Evolutionary conservation across 2,329 filamentous ascomycete species (phyloP), one percentile per base, ranked within the genome.

Genomic region (Proliferodiscus dingleyae): DNA sequence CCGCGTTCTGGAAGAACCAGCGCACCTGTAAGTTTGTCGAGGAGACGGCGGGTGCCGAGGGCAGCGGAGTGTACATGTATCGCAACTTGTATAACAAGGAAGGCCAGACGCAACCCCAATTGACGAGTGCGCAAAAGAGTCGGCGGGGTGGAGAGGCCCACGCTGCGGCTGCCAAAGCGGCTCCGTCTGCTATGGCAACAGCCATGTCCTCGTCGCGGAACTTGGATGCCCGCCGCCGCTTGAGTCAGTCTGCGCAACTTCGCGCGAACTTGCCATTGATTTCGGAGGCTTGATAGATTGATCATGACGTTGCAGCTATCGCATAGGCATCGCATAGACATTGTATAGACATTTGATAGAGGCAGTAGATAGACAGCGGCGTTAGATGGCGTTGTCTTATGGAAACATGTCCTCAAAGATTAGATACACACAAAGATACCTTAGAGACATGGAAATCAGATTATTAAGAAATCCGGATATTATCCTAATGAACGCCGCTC

Each of bases 21-120:
- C 54, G 62, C 13, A 47, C 45, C 4, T 64, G 63, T 49, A 60
- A 60, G 43, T 65, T 65, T 29, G 61, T 65, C 5, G 61, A 64
- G 52, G 63, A 65, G 52, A 60, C 50, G 7, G 54, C 58, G 13
- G 62, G 63, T 1, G 46, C 51, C 5, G 62, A 63, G 47, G 62
- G 62, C 19, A 57, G 49, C 16, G 62, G 62, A 13, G 61, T 64
- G 1, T 64, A 53, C 42, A 59, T 64, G 53, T 64, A 49, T 51
- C 50, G 62, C 15, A 64, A 64, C 41, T 26, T 63, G 40, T 58
- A 55, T 23, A 61, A 61, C 23, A 44, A 50, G 9, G 43, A 46
- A 2, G 61, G 57, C 2, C 52, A 62, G 42, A 52, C 51, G 7
- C 45, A 57, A 10, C 45, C 58, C 3, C 43, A 47, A 11, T 62